These are phyloP conservation scores for Colletotrichum somersetense DNA, from an alignment of 2,329 filamentous ascomycete genomes.

Conservation along the genomic window DNA sequence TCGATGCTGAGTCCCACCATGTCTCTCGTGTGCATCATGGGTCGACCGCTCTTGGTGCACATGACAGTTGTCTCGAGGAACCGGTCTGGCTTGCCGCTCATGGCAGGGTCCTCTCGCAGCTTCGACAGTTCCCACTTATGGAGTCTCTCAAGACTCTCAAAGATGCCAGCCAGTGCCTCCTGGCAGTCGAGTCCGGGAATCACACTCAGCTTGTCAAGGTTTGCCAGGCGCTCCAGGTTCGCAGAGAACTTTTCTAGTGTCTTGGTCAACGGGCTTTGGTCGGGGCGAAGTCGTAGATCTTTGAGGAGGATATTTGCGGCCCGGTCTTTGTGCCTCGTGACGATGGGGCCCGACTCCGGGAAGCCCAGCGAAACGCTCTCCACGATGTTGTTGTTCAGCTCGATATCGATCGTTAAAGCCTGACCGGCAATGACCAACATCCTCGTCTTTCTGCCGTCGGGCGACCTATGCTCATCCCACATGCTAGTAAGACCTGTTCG, in stretches of 20 bases:
- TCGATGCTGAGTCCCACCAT: slow-evolving; percentile 78
- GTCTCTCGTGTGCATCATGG: slow-evolving; percentile 76
- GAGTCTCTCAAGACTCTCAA: slow-evolving; percentile 76
- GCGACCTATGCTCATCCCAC: slow-evolving; percentile 66
- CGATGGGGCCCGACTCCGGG: slow-evolving; percentile 68
- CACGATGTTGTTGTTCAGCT: slow-evolving; percentile 72
- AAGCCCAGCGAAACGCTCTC: slow-evolving; percentile 73
- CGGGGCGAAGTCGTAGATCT: slow-evolving; percentile 71
- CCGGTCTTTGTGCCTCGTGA: slow-evolving; percentile 70
- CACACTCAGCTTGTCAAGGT: slow-evolving; percentile 78
- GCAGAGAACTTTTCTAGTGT: slow-evolving; percentile 76
- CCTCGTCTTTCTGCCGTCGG: slow-evolving; percentile 62
- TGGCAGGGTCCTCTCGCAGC: slow-evolving; percentile 62
- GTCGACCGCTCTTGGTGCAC: slow-evolving; percentile 77
- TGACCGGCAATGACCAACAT: slow-evolving; percentile 73
- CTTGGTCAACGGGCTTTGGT: slow-evolving; percentile 76
- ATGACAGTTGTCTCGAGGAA: slow-evolving; percentile 69
- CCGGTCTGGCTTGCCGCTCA: slow-evolving; percentile 61
- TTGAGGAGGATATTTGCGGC: slow-evolving; percentile 75
- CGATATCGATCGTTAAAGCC: slow-evolving; percentile 71
- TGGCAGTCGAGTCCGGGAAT: slow-evolving; percentile 79
- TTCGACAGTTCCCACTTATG: slow-evolving; percentile 77
- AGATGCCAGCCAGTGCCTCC: slow-evolving; percentile 81
- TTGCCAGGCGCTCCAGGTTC: slow-evolving; percentile 78
- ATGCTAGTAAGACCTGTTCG: slow-evolving; percentile 75